Percentiles rank a stretch among this genome's conserved stretches.
These are phyloP conservation scores for Gracilaria caudata DNA, from an alignment of 23 red algal species.

Conservation along the genomic window DNA sequence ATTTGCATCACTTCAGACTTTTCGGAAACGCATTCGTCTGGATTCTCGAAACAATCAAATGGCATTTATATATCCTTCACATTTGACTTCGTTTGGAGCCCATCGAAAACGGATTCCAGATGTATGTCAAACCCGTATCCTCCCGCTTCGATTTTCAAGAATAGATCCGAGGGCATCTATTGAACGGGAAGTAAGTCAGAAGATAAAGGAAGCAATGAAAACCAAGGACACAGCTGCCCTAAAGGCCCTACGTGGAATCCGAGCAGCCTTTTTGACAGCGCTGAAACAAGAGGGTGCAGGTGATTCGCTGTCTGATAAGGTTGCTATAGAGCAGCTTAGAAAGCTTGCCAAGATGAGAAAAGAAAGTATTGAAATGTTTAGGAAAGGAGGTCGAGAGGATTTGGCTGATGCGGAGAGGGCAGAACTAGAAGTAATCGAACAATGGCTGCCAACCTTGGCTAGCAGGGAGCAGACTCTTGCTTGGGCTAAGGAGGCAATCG, in stretches of 20 bases:
- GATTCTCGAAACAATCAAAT: background rate
- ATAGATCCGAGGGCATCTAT: conserved; percentile 34
- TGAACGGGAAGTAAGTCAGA: conserved; percentile 43
- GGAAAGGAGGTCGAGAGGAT: conserved; percentile 74
- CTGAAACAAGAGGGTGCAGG: conserved; percentile 60
- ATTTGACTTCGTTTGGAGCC: background rate
- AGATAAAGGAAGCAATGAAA: conserved; percentile 83
- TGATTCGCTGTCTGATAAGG: conserved; percentile 59
- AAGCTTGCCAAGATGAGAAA: conserved; percentile 78
- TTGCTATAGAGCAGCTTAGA: conserved; percentile 63
- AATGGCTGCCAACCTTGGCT: conserved; percentile 74
- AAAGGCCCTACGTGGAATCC: conserved; percentile 67
- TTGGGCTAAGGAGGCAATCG: conserved; percentile 78
- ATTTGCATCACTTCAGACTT: too few relatives aligned
- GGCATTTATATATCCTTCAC: conserved; percentile 8
- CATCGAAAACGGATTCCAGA: background rate
- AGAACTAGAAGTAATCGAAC: conserved; percentile 79
- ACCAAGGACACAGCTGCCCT: conserved; percentile 40
- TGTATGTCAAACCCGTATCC: background rate
- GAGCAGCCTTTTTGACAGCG: conserved; percentile 75
- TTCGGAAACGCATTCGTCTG: background rate
- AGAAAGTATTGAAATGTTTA: conserved; percentile 86
- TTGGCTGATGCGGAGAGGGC: conserved; percentile 59
- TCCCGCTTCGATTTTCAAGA: background rate
- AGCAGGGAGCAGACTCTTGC: conserved; percentile 38